Conservation (phyloP, 192 early-diverging fungal genomes). For the Phycomyces blakesleeanus region DNA sequence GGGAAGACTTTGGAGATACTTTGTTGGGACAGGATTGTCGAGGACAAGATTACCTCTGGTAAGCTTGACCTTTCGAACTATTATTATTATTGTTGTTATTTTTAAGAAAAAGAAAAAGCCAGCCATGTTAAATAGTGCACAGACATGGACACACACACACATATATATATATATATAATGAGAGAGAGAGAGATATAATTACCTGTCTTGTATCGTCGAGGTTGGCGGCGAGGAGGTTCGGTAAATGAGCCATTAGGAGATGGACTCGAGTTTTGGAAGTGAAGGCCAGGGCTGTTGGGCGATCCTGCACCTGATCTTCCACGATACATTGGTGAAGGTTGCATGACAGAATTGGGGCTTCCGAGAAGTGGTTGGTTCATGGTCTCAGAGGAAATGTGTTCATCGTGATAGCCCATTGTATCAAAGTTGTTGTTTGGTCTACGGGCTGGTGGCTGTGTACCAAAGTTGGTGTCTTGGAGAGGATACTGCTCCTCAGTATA, state of each 20-base stretch:
- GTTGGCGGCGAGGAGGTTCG: conserved; percentile 33
- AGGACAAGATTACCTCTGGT: conserved; percentile 68
- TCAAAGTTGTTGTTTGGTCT: conserved; percentile 1
- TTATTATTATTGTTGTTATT: too few relatives aligned
- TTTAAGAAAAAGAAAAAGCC: too few relatives aligned
- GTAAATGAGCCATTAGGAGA: conserved; percentile 28
- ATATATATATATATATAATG: too few relatives aligned
- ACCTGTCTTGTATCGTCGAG: conserved; percentile 46
- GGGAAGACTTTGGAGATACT: conserved; percentile 50
- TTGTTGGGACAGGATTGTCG: conserved; percentile 62
- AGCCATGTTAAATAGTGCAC: too few relatives aligned
- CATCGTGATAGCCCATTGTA: conserved; percentile 13
- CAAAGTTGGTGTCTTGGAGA: not conserved
- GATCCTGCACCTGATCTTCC: not conserved
- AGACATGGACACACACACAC: too few relatives aligned
- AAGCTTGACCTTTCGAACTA: conserved; percentile 48
- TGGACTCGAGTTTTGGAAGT: conserved; percentile 17
- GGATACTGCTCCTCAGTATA: not conserved
- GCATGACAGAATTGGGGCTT: not conserved
- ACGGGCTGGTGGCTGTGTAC: not conserved
- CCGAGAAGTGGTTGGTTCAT: conserved; percentile 11
- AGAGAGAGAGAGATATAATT: too few relatives aligned
- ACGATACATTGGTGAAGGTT: not conserved
- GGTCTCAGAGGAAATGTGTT: not conserved
- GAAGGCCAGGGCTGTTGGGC: conserved; percentile 5